These are phyloP conservation scores for Dactylellina parvicollis DNA, from an alignment of 2,329 filamentous ascomycete genomes.

Conservation along the genomic window DNA sequence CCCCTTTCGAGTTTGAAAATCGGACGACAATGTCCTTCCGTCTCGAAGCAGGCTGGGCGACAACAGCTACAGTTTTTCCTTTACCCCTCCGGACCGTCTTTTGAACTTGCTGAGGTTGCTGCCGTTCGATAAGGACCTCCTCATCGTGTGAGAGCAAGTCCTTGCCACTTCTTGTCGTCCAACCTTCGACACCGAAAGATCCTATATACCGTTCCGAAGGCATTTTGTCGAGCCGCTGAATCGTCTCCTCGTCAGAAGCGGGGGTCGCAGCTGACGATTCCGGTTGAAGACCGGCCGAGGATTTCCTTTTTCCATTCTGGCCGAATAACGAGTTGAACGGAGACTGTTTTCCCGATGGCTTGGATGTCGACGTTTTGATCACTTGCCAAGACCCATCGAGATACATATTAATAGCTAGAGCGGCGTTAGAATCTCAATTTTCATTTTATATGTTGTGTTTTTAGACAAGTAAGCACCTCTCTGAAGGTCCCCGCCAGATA, in stretches of 20 bases:
- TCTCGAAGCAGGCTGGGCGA: constrained; percentile 59
- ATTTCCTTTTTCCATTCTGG: constrained; percentile 66
- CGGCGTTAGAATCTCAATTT: not conserved
- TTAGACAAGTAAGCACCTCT: constrained; percentile 63
- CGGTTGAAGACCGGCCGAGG: constrained; percentile 10
- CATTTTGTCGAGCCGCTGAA: constrained; percentile 61
- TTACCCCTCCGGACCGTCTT: constrained; percentile 60
- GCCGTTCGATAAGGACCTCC: constrained; percentile 83
- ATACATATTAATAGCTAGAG: constrained; percentile 63
- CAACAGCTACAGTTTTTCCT: constrained; percentile 58
- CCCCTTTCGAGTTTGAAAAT: constrained; percentile 81
- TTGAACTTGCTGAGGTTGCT: constrained; percentile 70
- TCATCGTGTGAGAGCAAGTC: constrained; percentile 83
- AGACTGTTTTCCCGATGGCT: constrained; percentile 67
- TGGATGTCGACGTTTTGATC: constrained; percentile 64
- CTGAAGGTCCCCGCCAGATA: constrained; percentile 70
- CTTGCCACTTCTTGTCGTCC: constrained; percentile 85
- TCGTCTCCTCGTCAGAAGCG: constrained; percentile 56
- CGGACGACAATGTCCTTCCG: constrained; percentile 83
- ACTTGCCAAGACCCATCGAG: constrained; percentile 75
- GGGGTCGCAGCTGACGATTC: constrained; percentile 32
- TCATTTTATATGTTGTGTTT: not conserved
- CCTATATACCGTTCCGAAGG: constrained; percentile 80
- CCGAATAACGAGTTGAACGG: constrained; percentile 73
- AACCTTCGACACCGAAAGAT: constrained; percentile 88